phyloP scores from a whole-genome alignment of 1,284 basidiomycete species.

The Leccinum subrobustum region DNA sequence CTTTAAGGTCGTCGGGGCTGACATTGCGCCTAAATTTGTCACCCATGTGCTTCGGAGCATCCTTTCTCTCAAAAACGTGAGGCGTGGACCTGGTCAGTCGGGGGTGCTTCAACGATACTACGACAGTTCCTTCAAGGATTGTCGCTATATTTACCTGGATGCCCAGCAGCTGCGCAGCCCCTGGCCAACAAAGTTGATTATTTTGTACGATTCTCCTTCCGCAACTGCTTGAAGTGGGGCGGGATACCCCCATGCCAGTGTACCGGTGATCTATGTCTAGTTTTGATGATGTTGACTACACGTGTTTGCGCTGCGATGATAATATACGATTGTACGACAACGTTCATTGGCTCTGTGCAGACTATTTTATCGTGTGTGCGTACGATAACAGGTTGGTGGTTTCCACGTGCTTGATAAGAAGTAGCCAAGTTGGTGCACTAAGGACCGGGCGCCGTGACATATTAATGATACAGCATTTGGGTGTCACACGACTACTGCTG shows the following conservation, averaged over 20 bases:
- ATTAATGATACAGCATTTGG: not conserved
- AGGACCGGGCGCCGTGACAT: conserved; percentile 1
- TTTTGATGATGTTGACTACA: conserved; percentile 11
- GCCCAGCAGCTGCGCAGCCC: conserved; percentile 42
- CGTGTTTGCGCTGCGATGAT: not conserved
- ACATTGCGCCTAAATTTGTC: conserved; percentile 54
- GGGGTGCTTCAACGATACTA: conserved; percentile 50
- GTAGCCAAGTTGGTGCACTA: not conserved
- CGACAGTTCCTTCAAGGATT: conserved; percentile 32
- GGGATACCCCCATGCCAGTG: not conserved
- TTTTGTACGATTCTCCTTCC: conserved; percentile 38
- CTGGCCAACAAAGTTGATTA: conserved; percentile 52
- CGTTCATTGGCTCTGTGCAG: not conserved
- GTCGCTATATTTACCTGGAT: conserved; percentile 48
- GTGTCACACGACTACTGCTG: not conserved
- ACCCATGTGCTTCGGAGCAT: conserved; percentile 48
- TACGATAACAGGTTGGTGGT: not conserved
- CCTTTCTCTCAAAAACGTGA: conserved; percentile 47
- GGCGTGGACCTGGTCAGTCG: conserved; percentile 51
- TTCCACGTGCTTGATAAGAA: not conserved
- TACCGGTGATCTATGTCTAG: not conserved
- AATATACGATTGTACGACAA: not conserved
- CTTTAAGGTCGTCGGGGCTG: conserved; percentile 55
- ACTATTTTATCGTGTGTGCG: conserved; percentile 1
- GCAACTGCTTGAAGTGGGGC: conserved; percentile 14